These are phyloP conservation scores for Canavalia ensiformis DNA, from an alignment of 306 rosid species.

Conservation along the genomic window DNA sequence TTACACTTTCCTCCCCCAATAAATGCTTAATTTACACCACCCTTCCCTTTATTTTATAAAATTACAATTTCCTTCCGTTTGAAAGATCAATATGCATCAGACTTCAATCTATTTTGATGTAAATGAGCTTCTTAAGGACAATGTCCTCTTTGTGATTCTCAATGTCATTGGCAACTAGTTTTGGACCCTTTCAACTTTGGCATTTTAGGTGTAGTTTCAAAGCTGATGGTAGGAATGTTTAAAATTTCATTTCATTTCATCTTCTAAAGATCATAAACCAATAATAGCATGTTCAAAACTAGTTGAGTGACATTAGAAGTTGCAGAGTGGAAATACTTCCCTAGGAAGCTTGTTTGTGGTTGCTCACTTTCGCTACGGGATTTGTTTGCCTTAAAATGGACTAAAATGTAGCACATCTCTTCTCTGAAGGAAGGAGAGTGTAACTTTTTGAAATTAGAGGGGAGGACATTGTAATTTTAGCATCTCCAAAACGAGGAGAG, in stretches of 20 bases:
- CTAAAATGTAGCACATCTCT: not conserved
- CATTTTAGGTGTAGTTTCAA: not conserved
- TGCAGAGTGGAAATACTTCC: not conserved
- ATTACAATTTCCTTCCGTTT: not conserved
- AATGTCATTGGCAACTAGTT: not conserved
- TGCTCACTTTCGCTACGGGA: not conserved
- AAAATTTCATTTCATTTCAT: not conserved
- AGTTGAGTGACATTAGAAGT: not conserved
- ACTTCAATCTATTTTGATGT: not conserved
- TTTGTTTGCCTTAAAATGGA: not conserved
- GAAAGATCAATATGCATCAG: not conserved
- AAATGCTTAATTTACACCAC: not conserved
- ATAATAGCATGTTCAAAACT: conserved; percentile 2
- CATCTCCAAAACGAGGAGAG: not conserved
- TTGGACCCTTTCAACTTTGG: not conserved
- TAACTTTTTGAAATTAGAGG: not conserved
- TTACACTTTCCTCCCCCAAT: not conserved
- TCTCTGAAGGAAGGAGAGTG: not conserved
- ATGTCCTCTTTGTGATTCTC: not conserved
- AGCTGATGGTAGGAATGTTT: not conserved
- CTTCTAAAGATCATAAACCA: not conserved
- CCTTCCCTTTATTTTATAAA: not conserved
- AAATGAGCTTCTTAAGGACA: not conserved
- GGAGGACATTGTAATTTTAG: not conserved
- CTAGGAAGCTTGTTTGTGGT: not conserved